phyloP scores from a whole-genome alignment of 169 alveolate species.

The Theileria sp. region DNA sequence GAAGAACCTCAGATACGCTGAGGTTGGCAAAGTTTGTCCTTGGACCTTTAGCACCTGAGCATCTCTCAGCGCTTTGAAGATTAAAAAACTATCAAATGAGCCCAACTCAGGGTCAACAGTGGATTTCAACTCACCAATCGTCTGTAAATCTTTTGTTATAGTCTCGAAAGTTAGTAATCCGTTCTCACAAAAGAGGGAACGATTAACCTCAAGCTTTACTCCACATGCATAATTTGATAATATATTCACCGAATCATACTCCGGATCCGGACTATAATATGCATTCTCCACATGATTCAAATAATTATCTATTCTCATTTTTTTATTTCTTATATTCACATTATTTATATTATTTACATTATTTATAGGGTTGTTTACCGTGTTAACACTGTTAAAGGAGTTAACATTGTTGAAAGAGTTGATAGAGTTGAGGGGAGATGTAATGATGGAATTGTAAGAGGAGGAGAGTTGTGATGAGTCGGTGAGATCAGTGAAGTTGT shows the following conservation, averaged over 20 bases:
- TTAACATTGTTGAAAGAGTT: not conserved
- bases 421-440: not conserved
- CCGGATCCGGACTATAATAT: conserved; percentile 15
- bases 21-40: conserved; percentile 38
- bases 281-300: conserved; percentile 15
- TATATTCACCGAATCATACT: not conserved
- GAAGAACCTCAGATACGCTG: conserved; percentile 38
- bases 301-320: conserved; percentile 5
- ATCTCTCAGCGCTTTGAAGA: conserved; percentile 55
- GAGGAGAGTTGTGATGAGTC: not conserved
- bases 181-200: conserved; percentile 16
- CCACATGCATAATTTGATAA: not conserved
- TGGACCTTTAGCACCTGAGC: conserved; percentile 50
- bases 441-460: not conserved
- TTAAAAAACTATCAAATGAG: conserved; percentile 13
- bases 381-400: too few relatives aligned
- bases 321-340: not conserved
- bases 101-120: conserved; percentile 7
- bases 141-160: conserved; percentile 14
- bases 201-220: not conserved
- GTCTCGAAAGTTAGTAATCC: conserved; percentile 2
- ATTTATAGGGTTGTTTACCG: too few relatives aligned
- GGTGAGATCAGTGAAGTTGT: not conserved
- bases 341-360: too few relatives aligned
- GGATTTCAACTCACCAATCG: conserved; percentile 13